A percentile compares a stretch with the other conserved stretches of the same genome.
Conservation (phyloP, 257 asterid species). For the Sherardia arvensis region DNA sequence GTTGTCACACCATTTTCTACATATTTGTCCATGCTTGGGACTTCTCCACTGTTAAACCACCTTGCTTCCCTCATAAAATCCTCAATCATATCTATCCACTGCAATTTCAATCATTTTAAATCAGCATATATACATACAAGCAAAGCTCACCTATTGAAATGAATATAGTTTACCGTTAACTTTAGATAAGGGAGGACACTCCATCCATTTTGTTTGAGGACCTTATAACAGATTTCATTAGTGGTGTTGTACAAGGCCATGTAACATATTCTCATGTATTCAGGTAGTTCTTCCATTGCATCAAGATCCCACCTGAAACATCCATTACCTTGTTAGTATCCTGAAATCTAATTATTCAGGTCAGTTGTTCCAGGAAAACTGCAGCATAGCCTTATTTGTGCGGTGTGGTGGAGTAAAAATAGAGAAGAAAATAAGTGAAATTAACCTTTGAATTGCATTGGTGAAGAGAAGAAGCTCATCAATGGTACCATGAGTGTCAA, state of each 20-base stretch:
- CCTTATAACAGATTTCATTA: constrained; percentile 50
- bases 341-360: no score
- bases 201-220: constrained; percentile 53
- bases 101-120: not conserved
- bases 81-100: constrained; percentile 73
- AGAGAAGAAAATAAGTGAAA: not conserved
- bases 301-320: constrained; percentile 58
- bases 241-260: constrained; percentile 64
- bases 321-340: not conserved
- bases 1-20: constrained; percentile 59
- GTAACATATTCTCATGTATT: constrained; percentile 63
- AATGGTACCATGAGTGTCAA: constrained; percentile 50
- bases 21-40: constrained; percentile 50
- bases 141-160: not conserved
- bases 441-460: constrained; percentile 47
- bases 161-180: constrained; percentile 25
- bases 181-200: constrained; percentile 46
- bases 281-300: constrained; percentile 50
- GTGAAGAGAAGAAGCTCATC: constrained; percentile 57
- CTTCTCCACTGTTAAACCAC: constrained; percentile 47
- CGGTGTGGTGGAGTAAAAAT: not conserved
- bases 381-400: no score
- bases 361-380: no score
- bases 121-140: no score
- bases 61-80: constrained; percentile 55